Conservation (phyloP, 75 land plant genomes). For the Sequoiadendron giganteum region DNA sequence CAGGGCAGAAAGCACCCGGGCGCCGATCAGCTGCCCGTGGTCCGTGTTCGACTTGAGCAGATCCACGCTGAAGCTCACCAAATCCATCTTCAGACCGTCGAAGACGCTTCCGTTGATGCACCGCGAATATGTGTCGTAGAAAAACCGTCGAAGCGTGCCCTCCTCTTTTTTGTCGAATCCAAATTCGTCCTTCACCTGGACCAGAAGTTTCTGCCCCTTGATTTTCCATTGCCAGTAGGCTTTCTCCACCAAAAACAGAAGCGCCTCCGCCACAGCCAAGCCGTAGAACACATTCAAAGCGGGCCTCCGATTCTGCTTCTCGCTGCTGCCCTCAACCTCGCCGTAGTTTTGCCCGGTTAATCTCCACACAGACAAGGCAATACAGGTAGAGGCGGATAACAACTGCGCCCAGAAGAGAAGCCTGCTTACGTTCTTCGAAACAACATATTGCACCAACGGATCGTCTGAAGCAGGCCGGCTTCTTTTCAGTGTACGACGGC, state of each 20-base stretch:
- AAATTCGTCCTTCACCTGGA: constrained; percentile 48
- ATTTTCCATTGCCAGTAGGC: constrained; percentile 77
- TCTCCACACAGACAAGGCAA: constrained; percentile 54
- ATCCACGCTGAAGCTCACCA: constrained; percentile 62
- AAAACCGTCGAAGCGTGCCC: constrained; percentile 54
- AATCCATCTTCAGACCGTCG: constrained; percentile 84
- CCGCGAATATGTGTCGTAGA: constrained; percentile 76
- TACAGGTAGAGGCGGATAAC: constrained; percentile 52
- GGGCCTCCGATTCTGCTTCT: constrained; percentile 22
- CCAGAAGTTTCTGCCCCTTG: constrained; percentile 35
- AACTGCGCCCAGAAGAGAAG: constrained; percentile 74
- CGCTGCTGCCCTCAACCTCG: constrained; percentile 12
- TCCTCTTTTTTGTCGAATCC: constrained; percentile 32
- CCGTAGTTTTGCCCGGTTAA: constrained; percentile 54
- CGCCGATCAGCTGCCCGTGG: constrained; percentile 62
- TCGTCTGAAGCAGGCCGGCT: constrained; percentile 53
- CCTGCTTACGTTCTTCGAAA: constrained; percentile 52
- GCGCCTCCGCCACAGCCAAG: constrained; percentile 64
- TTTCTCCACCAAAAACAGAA: constrained; percentile 72
- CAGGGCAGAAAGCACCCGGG: constrained; percentile 49
- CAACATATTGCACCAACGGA: constrained; percentile 61
- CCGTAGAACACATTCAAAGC: constrained; percentile 69
- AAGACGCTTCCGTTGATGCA: constrained; percentile 82
- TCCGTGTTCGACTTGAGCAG: constrained; percentile 47
- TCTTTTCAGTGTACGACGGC: constrained; percentile 14